A percentile compares a stretch with the other conserved stretches of the same genome.
phyloP scores from a whole-genome alignment of 345 rosid genomes.

The Noccaea bulbosa region DNA sequence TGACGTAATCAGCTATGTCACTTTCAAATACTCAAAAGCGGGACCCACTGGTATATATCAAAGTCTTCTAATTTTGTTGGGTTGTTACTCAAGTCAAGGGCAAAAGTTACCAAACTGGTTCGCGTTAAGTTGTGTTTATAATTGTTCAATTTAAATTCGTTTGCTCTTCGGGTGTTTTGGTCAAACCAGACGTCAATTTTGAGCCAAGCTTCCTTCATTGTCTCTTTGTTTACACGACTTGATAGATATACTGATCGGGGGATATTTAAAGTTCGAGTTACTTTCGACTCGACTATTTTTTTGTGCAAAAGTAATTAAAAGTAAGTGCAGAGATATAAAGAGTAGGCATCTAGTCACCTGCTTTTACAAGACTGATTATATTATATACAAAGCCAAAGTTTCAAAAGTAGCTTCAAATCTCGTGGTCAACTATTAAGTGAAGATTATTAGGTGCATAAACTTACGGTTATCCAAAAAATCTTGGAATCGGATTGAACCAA shows the following conservation, averaged over 20 bases:
- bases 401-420: conserved; percentile 23
- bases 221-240: conserved; percentile 20
- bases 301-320: not conserved
- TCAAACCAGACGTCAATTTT: conserved; percentile 30
- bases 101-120: not conserved
- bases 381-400: conserved; percentile 30
- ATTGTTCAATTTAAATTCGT: not conserved
- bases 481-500: too few species aligned
- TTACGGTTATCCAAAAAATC: too few species aligned
- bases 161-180: conserved; percentile 6
- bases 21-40: conserved; percentile 7
- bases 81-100: not conserved
- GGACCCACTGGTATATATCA: not conserved
- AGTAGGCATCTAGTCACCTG: conserved; percentile 40
- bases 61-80: conserved; percentile 12
- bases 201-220: conserved; percentile 1
- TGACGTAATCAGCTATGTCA: conserved; percentile 34
- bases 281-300: conserved; percentile 23
- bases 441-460: conserved; percentile 8
- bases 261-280: conserved; percentile 22
- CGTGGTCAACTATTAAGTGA: conserved; percentile 13
- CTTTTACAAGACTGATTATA: conserved; percentile 10
- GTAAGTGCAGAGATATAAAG: not conserved
- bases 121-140: not conserved
- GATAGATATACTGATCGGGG: not conserved